These are phyloP conservation scores for Triadica sebifera DNA, from an alignment of 345 rosid species.

Conservation along the genomic window DNA sequence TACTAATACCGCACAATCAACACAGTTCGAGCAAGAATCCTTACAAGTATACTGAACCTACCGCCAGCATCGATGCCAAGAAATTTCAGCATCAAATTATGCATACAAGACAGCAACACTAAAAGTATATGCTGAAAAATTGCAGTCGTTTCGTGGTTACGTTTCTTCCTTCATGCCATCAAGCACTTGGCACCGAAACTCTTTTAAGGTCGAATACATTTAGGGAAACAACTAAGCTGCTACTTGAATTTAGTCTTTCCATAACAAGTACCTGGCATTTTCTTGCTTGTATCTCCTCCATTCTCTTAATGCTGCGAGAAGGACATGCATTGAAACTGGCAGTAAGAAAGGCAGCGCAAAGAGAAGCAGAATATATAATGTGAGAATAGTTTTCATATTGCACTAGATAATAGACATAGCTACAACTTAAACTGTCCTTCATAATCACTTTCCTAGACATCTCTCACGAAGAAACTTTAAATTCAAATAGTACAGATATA, in stretches of 20 bases:
- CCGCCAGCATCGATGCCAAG: background rate
- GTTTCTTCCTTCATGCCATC: too few species aligned
- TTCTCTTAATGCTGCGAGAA: slow-evolving; percentile 79
- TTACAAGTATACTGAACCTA: background rate
- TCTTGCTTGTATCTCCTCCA: slow-evolving; percentile 74
- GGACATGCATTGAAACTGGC: slow-evolving; percentile 70
- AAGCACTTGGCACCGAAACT: too few species aligned
- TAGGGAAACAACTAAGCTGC: slow-evolving; percentile 2
- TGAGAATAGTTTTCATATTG: background rate
- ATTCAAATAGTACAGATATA: background rate
- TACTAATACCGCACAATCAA: background rate
- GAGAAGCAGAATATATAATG: background rate
- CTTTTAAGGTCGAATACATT: background rate
- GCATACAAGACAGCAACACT: too few species aligned
- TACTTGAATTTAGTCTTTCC: slow-evolving; percentile 48
- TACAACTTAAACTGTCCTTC: background rate
- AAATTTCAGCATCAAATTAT: background rate
- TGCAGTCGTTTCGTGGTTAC: too few species aligned
- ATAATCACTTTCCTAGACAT: background rate
- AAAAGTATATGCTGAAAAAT: too few species aligned
- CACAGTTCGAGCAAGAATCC: background rate
- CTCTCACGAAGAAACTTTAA: background rate
- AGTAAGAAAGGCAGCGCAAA: slow-evolving; percentile 79
- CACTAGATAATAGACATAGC: too few species aligned
- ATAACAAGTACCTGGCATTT: slow-evolving; percentile 60